Conservation (phyloP, 177 flowering plant species). For the Vitis hybrid region DNA sequence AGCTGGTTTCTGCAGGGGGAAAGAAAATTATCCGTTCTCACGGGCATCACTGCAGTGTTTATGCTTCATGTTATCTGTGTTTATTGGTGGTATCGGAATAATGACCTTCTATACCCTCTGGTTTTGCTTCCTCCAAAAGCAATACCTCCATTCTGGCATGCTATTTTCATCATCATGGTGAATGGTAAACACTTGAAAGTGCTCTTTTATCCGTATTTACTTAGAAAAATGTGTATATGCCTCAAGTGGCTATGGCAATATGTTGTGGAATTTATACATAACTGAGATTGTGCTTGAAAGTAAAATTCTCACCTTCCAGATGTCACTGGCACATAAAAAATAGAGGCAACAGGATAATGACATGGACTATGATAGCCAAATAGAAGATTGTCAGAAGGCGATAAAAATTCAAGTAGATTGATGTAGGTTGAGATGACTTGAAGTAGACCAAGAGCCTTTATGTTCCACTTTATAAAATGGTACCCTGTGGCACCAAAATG, state of each 20-base stretch:
- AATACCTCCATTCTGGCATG: constrained; percentile 91
- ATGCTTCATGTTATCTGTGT: constrained; percentile 58
- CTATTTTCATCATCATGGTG: constrained; percentile 81
- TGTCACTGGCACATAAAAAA: no score
- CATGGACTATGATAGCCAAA: no score
- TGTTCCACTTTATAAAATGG: no score
- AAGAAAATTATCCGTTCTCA: constrained; percentile 55
- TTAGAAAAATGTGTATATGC: neutral
- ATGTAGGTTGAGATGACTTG: no score
- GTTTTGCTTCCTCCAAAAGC: constrained; percentile 78
- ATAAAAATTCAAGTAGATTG: no score
- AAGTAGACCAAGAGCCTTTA: no score
- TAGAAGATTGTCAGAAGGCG: no score
- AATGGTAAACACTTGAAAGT: constrained; percentile 42
- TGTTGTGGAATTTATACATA: neutral
- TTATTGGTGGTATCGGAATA: constrained; percentile 81
- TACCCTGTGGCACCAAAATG: no score
- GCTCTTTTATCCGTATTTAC: neutral
- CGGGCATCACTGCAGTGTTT: constrained; percentile 41
- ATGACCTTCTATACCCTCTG: constrained; percentile 69
- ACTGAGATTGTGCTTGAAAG: no score
- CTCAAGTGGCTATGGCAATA: neutral
- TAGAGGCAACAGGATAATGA: no score
- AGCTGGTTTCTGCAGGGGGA: constrained; percentile 61
- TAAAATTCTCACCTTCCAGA: no score